Conservation (phyloP, 805 yeast species). For the Zygosaccharomyces bisporus region DNA sequence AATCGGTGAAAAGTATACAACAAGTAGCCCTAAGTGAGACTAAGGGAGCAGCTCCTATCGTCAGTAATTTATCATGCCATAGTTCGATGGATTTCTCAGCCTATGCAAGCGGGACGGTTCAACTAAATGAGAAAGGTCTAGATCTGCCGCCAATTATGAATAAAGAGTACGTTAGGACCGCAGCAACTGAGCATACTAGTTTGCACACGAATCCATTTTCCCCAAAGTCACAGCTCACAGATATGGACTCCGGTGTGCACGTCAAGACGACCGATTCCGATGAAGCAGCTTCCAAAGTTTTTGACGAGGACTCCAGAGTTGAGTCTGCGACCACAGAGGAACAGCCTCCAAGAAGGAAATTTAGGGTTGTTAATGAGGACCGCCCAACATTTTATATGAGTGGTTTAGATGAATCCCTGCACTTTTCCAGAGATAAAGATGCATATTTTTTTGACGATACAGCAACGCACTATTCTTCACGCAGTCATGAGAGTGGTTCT, state of each 20-base stretch:
- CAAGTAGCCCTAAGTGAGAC: slow-evolving; percentile 17
- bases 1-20: slow-evolving; percentile 20
- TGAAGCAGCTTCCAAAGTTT: not conserved
- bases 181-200: not conserved
- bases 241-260: not conserved
- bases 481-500: slow-evolving; percentile 1
- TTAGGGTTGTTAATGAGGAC: slow-evolving; percentile 34
- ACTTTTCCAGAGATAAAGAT: slow-evolving; percentile 1
- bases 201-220: not conserved
- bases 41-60: slow-evolving; percentile 16
- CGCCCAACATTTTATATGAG: slow-evolving; percentile 28
- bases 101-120: not conserved
- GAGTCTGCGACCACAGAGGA: not conserved
- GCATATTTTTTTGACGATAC: slow-evolving; percentile 7
- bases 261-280: not conserved
- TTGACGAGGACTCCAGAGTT: not conserved
- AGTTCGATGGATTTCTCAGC: slow-evolving; percentile 1
- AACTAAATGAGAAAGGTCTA: not conserved
- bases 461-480: slow-evolving; percentile 1
- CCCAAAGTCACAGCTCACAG: not conserved
- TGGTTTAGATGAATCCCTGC: slow-evolving; percentile 15
- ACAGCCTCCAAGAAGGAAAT: slow-evolving; percentile 15
- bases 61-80: slow-evolving; percentile 7
- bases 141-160: slow-evolving; percentile 1
- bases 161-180: not conserved